Base-by-base conservation (phyloP, 129 eudicot species). In the Rutidosis leptorrhynchoides region DNA sequence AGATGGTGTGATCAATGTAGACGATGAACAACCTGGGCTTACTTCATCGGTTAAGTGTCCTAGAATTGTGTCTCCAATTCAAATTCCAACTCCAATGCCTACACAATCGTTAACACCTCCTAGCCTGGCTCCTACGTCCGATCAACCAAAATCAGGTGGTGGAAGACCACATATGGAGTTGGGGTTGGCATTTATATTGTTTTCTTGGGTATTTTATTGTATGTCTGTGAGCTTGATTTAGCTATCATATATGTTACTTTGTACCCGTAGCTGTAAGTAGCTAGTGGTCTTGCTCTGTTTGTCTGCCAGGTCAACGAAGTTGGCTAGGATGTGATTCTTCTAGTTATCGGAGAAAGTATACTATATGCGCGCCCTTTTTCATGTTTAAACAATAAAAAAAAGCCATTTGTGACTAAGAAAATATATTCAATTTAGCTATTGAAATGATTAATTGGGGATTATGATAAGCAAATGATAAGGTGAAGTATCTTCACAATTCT, bases 1-100 rank as follows among this genome's bases (percentile, higher is more conserved):
- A 54, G 97, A 87, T 58, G 80, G 70, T 12, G 87, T 87, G 19
- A 30, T 87, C 65, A 32, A 21, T 21, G 2, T 65, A 21, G 72
- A 74, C 27, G 42, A 25, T 20, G 58, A 74, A 26, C 45, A 57
- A 65, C 78, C 72, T 2, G 56, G 52, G 43, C 49, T 59, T 28
- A 10, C 76, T 3, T 60, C 76, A 3, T 16, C 75, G 11, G 28
- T 71, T n/a, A 60, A 33, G 21, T 71, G 75, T 48, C 57, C 75
- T 3, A 49, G 55, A 49, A 20, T 49, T 15, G 23, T 20, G 11
- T 20, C 55, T 19, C 55, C 23, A 49, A 49, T 17, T n/a, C n/a
- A n/a, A n/a, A n/a, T n/a, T n/a, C n/a, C n/a, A n/a, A n/a, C n/a
- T 49, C 23, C 61, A 0, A 19, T 48, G 16, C 21, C 37, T 35